Percentiles rank a stretch among this genome's conserved stretches.
phyloP scores from a whole-genome alignment of 2,329 filamentous ascomycete genomes.

The Fusarium circinatum region DNA sequence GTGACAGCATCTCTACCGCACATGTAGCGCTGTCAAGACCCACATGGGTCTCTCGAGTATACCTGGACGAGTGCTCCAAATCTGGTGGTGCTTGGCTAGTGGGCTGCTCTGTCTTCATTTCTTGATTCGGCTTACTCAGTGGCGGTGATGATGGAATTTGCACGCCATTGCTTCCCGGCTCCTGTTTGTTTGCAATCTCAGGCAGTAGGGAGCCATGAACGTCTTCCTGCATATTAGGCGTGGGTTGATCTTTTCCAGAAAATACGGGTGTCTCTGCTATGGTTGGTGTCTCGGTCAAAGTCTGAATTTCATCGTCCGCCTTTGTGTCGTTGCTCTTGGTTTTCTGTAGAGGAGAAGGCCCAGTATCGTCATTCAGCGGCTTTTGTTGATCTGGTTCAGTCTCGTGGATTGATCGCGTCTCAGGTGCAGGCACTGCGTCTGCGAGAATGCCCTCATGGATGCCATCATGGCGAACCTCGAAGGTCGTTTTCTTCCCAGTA shows the following conservation, averaged over 20 bases:
- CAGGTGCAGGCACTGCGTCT: not conserved
- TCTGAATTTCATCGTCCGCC: not conserved
- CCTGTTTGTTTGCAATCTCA: not conserved
- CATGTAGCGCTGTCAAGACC: not conserved
- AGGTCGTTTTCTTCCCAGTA: not conserved
- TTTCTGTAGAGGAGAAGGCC: not conserved
- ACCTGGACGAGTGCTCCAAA: not conserved
- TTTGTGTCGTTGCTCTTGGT: not conserved
- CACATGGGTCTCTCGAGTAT: not conserved
- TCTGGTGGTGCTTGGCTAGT: not conserved
- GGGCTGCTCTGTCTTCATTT: not conserved
- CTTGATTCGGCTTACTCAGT: not conserved
- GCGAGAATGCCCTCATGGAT: not conserved
- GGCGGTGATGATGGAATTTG: not conserved
- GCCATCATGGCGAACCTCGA: not conserved
- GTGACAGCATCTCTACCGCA: not conserved
- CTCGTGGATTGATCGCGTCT: not conserved
- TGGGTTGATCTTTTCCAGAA: not conserved
- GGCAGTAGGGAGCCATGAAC: not conserved
- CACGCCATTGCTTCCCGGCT: not conserved
- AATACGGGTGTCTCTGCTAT: not conserved
- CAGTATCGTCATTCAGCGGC: not conserved
- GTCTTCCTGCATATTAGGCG: not conserved
- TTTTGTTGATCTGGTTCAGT: conserved; percentile 10
- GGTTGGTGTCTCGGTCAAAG: not conserved